phyloP scores from a whole-genome alignment of 176 grass and related monocot genomes.

The Areca catechu region DNA sequence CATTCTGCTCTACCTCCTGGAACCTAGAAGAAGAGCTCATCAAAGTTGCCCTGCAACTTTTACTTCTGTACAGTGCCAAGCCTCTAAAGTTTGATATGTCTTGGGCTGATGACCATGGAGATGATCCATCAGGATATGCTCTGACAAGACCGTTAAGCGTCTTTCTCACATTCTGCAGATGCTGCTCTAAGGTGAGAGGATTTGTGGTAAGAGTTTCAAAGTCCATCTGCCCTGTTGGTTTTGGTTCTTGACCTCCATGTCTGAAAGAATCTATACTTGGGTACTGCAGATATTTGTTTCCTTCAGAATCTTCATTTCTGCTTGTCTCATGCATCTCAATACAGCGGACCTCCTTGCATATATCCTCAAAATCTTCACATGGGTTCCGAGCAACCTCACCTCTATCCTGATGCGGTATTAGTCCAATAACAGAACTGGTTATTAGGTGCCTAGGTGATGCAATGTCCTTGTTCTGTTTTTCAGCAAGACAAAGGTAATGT shows the following conservation, averaged over 20 bases:
- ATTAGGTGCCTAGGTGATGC: constrained; percentile 29
- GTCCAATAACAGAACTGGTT: constrained; percentile 42
- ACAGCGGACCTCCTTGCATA: constrained; percentile 86
- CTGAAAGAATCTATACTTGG: constrained; percentile 15
- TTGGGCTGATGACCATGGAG: constrained; percentile 33
- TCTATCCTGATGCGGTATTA: constrained; percentile 31
- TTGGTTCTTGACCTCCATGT: constrained; percentile 18
- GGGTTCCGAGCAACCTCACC: constrained; percentile 22
- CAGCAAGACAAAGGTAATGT: constrained; percentile 16
- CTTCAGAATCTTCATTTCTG: constrained; percentile 29
- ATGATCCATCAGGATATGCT: constrained; percentile 13
- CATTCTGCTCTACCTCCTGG: constrained; percentile 37
- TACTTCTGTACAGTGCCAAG: constrained; percentile 56
- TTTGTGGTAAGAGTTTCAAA: constrained; percentile 14
- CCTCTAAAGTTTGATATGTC: constrained; percentile 35
- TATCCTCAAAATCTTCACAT: constrained; percentile 59
- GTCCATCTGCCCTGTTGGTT: constrained; percentile 20
- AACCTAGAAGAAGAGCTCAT: constrained; percentile 40
- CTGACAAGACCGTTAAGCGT: constrained; percentile 38
- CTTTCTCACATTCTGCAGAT: constrained; percentile 78
- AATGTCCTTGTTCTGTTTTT: constrained; percentile 22
- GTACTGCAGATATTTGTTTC: constrained; percentile 34
- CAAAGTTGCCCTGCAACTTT: constrained; percentile 60
- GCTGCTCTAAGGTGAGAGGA: constrained; percentile 69
- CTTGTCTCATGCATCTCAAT: constrained; percentile 53